These are phyloP conservation scores for Fusarium euwallaceae DNA, from an alignment of 2,329 filamentous ascomycete genomes.

Conservation along the genomic window DNA sequence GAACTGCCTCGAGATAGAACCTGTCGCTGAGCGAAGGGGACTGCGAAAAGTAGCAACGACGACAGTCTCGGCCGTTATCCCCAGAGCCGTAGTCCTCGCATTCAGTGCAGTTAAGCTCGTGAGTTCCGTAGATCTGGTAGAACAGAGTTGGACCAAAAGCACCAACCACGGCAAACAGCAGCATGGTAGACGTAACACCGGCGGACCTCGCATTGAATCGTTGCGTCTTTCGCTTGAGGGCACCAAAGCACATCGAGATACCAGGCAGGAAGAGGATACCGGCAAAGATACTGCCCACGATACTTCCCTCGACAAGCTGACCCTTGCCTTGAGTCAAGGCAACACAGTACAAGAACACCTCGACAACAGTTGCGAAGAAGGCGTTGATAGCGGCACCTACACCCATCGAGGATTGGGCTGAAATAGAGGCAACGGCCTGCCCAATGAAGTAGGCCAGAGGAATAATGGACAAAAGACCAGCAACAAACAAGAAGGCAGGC, in stretches of 20 bases:
- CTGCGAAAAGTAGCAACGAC: conserved; percentile 94
- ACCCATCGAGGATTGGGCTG: conserved; percentile 98
- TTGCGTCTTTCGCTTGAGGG: conserved; percentile 97
- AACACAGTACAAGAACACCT: conserved; percentile 97
- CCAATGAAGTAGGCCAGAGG: conserved; percentile 98
- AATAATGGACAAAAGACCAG: conserved; percentile 91
- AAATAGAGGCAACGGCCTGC: conserved; percentile 97
- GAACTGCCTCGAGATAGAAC: conserved; percentile 91
- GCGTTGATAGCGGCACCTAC: conserved; percentile 97
- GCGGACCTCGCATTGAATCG: conserved; percentile 97
- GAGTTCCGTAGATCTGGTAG: conserved; percentile 98
- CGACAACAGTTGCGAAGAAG: conserved; percentile 97
- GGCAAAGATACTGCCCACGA: conserved; percentile 97
- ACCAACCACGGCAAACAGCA: conserved; percentile 94
- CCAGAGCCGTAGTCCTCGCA: conserved; percentile 63
- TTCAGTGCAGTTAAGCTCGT: conserved; percentile 89
- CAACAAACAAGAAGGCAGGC: conserved; percentile 86
- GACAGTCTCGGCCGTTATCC: conserved; percentile 77
- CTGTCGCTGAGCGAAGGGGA: conserved; percentile 84
- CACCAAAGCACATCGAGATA: conserved; percentile 98
- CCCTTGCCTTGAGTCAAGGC: conserved; percentile 93
- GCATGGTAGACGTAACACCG: conserved; percentile 97
- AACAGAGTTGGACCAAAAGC: conserved; percentile 97
- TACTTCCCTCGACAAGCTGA: conserved; percentile 93
- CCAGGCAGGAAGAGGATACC: conserved; percentile 95